Percentiles rank a stretch among this genome's conserved stretches.
Evolutionary conservation across 192 early-diverging fungal genomes (phyloP).

Genomic region (Coemansia sp.): DNA sequence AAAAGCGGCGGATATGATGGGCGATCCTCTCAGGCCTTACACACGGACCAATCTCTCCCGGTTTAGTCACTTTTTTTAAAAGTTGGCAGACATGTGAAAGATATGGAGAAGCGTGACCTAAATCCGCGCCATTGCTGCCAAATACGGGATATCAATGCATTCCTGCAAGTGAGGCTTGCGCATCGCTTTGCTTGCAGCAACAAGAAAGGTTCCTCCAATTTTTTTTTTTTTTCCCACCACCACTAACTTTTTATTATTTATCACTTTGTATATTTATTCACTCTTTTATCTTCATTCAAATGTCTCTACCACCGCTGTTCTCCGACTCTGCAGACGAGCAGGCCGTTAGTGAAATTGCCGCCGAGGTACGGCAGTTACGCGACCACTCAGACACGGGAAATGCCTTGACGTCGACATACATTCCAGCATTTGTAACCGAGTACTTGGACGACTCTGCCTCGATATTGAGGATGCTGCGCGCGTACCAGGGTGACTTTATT

Average conservation of each 20-base stretch:
- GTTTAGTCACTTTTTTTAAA: not conserved
- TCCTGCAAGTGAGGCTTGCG: not conserved
- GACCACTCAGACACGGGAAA: not conserved
- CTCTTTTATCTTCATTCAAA: not conserved
- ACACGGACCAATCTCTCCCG: not conserved
- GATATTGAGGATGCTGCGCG: slow-evolving; percentile 25
- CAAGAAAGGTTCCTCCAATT: no score
- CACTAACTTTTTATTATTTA: not conserved
- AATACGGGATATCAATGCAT: not conserved
- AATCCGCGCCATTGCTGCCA: not conserved
- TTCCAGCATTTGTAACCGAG: slow-evolving; percentile 35
- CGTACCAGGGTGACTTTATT: slow-evolving; percentile 17
- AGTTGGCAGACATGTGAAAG: not conserved
- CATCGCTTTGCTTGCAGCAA: no score
- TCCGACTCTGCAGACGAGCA: slow-evolving; percentile 2
- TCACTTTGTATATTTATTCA: not conserved
- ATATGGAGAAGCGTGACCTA: not conserved
- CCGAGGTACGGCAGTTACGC: slow-evolving; percentile 12
- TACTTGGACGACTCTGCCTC: slow-evolving; percentile 35
- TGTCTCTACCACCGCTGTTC: not conserved
- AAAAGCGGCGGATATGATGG: not conserved
- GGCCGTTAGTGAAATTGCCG: slow-evolving; percentile 8
- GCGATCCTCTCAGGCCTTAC: not conserved
- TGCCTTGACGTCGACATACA: slow-evolving; percentile 26
- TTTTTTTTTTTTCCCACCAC: not conserved